These are phyloP conservation scores for Moelleriella libera DNA, from an alignment of 2,329 filamentous ascomycete species.

Conservation along the genomic window DNA sequence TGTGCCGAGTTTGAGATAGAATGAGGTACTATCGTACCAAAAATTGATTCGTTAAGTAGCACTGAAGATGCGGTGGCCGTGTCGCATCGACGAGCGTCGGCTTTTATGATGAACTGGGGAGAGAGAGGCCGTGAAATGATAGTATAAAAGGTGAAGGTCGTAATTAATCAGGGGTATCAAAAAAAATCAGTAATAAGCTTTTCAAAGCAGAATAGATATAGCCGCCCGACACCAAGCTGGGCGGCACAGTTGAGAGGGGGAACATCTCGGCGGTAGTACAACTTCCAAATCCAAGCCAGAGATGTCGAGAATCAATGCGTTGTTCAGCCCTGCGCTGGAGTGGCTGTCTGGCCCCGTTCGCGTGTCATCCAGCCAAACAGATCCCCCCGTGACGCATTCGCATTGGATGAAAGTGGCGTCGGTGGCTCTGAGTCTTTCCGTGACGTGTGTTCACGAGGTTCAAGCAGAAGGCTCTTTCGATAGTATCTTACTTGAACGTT, in stretches of 20 bases:
- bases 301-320: background rate
- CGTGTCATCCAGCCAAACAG: constrained; percentile 38
- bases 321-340: constrained; percentile 8
- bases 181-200: no score
- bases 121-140: no score
- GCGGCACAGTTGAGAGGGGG: no score
- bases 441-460: constrained; percentile 48
- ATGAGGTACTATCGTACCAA: no score
- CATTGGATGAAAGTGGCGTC: constrained; percentile 14
- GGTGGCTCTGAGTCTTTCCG: constrained; percentile 18
- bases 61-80: no score
- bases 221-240: no score
- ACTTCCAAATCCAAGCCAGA: background rate
- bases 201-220: no score
- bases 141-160: background rate
- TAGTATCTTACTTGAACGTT: constrained; percentile 54
- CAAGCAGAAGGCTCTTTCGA: constrained; percentile 69
- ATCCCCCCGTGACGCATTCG: constrained; percentile 21
- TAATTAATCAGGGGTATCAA: constrained; percentile 5
- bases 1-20: no score
- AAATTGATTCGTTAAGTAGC: no score
- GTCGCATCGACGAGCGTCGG: no score
- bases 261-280: background rate
- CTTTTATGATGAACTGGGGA: no score
- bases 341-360: constrained; percentile 22